phyloP scores from a whole-genome alignment of 2,329 filamentous ascomycete genomes.

The Arthrobotrys sphaeroides region DNA sequence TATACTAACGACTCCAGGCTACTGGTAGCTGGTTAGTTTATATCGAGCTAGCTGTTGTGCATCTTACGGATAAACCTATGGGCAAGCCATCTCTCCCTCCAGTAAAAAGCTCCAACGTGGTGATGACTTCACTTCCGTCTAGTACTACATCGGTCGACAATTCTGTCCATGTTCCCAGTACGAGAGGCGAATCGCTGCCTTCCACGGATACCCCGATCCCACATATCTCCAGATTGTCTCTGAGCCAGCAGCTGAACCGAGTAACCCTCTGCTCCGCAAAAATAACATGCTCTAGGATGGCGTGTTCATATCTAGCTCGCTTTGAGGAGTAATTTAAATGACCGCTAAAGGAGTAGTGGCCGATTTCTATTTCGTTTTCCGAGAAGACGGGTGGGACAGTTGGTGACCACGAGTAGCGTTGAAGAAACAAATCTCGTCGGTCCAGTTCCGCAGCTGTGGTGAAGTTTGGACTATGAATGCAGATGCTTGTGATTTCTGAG shows the following conservation, averaged over 20 bases:
- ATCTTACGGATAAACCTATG: conserved; percentile 9
- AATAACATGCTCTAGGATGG: background rate
- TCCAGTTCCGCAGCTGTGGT: background rate
- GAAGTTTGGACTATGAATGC: conserved; percentile 1
- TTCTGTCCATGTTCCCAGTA: background rate
- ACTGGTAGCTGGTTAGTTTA: too few relatives aligned
- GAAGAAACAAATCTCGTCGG: conserved; percentile 15
- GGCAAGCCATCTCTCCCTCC: background rate
- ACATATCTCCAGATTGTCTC: background rate
- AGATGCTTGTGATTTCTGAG: conserved; percentile 14
- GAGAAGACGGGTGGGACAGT: conserved; percentile 8
- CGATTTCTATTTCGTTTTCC: background rate
- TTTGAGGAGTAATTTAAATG: background rate
- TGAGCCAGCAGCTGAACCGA: conserved; percentile 21
- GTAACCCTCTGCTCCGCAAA: background rate
- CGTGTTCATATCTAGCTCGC: background rate
- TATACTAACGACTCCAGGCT: too few relatives aligned
- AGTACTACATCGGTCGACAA: conserved; percentile 3
- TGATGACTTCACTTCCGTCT: background rate
- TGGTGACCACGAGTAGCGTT: conserved; percentile 26
- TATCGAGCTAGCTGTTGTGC: background rate
- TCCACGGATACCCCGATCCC: conserved; percentile 12
- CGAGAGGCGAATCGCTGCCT: background rate
- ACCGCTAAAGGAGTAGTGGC: background rate
- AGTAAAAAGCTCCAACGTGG: background rate